Evolutionary conservation across 805 yeast genomes (phyloP), one percentile per base, ranked within the genome.

Genomic region (Pichia eremophila): DNA sequence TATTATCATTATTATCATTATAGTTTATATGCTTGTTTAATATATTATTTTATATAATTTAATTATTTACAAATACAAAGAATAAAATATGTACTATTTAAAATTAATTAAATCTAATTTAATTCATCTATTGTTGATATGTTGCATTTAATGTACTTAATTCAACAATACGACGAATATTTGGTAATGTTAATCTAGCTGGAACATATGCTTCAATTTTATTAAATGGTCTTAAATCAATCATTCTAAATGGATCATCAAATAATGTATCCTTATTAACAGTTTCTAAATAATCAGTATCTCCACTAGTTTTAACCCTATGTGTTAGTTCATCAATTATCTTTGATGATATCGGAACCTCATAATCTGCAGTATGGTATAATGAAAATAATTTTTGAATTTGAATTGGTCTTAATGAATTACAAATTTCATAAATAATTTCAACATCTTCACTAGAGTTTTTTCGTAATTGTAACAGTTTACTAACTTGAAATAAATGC

Each of bases 371-470:
- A 54, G 84, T 85, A 53, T 80, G 81, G 62, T 95, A 93, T 63
- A 86, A 95, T 15, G 91, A 75, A 54, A 93, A 82, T 62, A 93
- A 72, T 66, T 87, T 87, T 70, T 93, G 98, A 57, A 93, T 82
- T 72, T 93, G 99, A n/a, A 85, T 80, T 27, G 99, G 97, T 60
- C 84, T 85, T 70, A 93, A 76, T 14, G 91, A 83, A 72, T 90
- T 85, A 71, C 99, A 93, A 57, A 93, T 89, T 60, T 93, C 98
- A 69, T 86, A 88, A 54, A 93, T 82, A 49, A 91, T 86, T 54
- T 84, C 89, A 59, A 91, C 85, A 66, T 93, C 99, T 51, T 84
- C 95, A 36, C 81, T 76, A 32, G 95, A 83, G 57, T 83, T 83
- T 72, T 93, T 93, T 66, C 95, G 80, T 62, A 93, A 77, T 68